These are phyloP conservation scores for Monosporascus ibericus DNA, from an alignment of 2,329 filamentous ascomycete species.

Conservation along the genomic window DNA sequence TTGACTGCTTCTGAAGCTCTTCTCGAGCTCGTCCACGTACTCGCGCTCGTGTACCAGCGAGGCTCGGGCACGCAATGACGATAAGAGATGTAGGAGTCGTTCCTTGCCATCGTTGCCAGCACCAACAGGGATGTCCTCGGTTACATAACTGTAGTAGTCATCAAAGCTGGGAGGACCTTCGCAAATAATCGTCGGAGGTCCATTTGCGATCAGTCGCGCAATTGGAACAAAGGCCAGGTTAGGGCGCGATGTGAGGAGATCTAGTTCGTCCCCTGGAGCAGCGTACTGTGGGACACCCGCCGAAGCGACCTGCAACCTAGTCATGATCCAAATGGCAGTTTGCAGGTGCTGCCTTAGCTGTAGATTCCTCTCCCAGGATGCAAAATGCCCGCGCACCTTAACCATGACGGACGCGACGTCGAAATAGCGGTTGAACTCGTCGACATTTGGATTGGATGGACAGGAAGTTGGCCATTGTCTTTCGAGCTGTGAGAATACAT, in stretches of 20 bases:
- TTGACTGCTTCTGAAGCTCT: not conserved
- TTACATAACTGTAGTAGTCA: not conserved
- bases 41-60: not conserved
- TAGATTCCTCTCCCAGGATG: not conserved
- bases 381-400: not conserved
- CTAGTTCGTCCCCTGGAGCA: not conserved
- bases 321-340: not conserved
- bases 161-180: not conserved
- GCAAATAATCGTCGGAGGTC: not conserved
- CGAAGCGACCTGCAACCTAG: not conserved
- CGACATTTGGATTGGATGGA: not conserved
- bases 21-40: not conserved
- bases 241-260: not conserved
- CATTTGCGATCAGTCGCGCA: not conserved
- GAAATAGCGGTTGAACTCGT: not conserved
- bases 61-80: not conserved
- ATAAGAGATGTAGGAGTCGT: not conserved
- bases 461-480: not conserved
- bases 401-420: not conserved
- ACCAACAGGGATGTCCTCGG: not conserved
- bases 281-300: not conserved
- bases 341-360: not conserved
- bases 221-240: not conserved
- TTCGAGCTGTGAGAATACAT: not conserved
- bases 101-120: not conserved